A percentile compares a stretch with the other conserved stretches of the same genome.
Evolutionary conservation across 768 basidiomycete species (phyloP).

Genomic region (Goffeauzyma gilvescens): DNA sequence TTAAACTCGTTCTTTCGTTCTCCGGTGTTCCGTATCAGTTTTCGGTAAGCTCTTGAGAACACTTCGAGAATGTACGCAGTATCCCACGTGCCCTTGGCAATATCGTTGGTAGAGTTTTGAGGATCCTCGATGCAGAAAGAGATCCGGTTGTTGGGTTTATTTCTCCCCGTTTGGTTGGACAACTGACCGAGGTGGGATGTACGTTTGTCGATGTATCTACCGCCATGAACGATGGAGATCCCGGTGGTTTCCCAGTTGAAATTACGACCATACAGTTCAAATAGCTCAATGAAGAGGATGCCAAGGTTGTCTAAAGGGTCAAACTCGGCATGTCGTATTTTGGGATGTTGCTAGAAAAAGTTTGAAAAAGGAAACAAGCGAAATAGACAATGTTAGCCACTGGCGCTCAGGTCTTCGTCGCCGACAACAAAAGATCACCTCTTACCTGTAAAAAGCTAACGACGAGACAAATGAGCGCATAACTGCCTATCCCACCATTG

Average conservation of each 20-base stretch:
- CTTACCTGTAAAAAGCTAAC: slow-evolving; percentile 76
- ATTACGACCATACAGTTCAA: slow-evolving; percentile 77
- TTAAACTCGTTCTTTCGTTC: too few species aligned
- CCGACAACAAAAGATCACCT: too few species aligned
- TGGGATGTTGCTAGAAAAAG: slow-evolving; percentile 64
- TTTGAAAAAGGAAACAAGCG: neutral
- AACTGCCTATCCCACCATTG: slow-evolving; percentile 82
- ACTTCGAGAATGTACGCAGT: too few species aligned
- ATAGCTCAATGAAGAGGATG: slow-evolving; percentile 88
- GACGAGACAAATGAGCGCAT: slow-evolving; percentile 79
- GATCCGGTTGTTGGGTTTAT: too few species aligned
- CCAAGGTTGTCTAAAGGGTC: slow-evolving; percentile 74
- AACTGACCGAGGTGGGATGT: too few species aligned
- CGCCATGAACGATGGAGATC: slow-evolving; percentile 69
- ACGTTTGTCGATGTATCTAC: slow-evolving; percentile 69
- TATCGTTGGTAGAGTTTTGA: too few species aligned
- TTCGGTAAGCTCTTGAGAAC: too few species aligned
- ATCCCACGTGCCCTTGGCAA: too few species aligned
- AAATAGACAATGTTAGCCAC: neutral
- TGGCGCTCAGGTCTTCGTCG: neutral
- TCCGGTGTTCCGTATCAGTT: too few species aligned
- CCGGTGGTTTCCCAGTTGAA: slow-evolving; percentile 85
- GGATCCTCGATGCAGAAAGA: too few species aligned
- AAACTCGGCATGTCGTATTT: slow-evolving; percentile 70
- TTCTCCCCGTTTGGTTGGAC: too few species aligned